Base-by-base conservation (phyloP, 2,329 filamentous ascomycete genomes). In the Penicillium hordei region DNA sequence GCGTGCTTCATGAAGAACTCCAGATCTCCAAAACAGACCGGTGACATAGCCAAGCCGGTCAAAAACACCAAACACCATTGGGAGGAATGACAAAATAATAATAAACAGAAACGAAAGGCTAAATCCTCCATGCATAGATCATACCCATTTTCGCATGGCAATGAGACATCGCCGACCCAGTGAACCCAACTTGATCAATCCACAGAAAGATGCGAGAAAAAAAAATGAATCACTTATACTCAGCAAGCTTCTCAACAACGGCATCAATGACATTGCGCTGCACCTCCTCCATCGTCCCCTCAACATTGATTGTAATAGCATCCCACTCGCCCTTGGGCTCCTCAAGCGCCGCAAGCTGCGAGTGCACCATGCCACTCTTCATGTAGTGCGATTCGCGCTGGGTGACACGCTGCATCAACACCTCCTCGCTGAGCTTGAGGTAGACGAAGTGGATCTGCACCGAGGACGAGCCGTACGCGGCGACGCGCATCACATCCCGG, bases 291-390 rank as follows among this genome's bases (percentile, higher is more conserved):
- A 49, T 86, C 77, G 65, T 83, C 63, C 53, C 82, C 70, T 57
- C 80, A 75, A 77, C 84, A 71, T 92, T 88, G 58, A 93, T 80
- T 54, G 79, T 85, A 61, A 92, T 82, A 60, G 90, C 88, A 74
- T 94, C 90, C 70, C 75, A 79, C 62, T 83, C 79, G 70, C 92
- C 89, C 55, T 90, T 85, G 0, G 94, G 94, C 61, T 89, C 86
- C 77, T 99, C 93, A n/a, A 99, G 83, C 52, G 87, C 89, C 61
- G 88, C 85, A 65, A 97, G 89, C 73, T 99, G 94, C 76, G 91
- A 96, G 69, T 89, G 87, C 9, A 99, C 93, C 93, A 99, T 97
- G 68, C 86, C 85, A 66, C 91, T 89, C 68, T 94, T 93, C 93
- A 99, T 97, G 77, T 94, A 99, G 74, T 99, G 94, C 52, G 87